Conservation (phyloP, 2,329 filamentous ascomycete species). For the Ceratocystis smalleyi region DNA sequence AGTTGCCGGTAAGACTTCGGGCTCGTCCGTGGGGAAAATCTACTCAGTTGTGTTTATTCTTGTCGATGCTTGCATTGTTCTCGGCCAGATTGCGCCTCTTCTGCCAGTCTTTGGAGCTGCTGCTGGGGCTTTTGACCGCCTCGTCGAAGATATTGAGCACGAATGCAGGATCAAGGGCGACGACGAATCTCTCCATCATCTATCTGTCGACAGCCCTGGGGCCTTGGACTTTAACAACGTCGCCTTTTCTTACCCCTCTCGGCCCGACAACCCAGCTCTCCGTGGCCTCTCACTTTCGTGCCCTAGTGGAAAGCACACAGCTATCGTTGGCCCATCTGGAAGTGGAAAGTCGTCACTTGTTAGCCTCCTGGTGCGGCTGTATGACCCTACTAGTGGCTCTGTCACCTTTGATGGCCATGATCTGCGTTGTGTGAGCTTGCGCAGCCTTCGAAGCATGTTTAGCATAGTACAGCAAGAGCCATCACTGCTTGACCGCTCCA, state of each 20-base stretch:
- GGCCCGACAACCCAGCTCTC: constrained; percentile 29
- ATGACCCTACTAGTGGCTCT: constrained; percentile 36
- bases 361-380: constrained; percentile 40
- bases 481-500: constrained; percentile 31
- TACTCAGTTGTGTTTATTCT: constrained; percentile 51
- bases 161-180: constrained; percentile 31
- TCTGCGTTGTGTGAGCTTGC: constrained; percentile 34
- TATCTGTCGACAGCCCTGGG: constrained; percentile 22
- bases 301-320: constrained; percentile 36
- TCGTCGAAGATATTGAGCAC: constrained; percentile 42
- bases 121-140: constrained; percentile 40
- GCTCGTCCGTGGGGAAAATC: constrained; percentile 31
- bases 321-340: constrained; percentile 43
- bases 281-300: constrained; percentile 32
- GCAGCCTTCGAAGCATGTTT: constrained; percentile 28
- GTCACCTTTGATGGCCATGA: constrained; percentile 34
- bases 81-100: constrained; percentile 47
- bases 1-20: constrained; percentile 24
- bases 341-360: constrained; percentile 44
- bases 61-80: constrained; percentile 46
- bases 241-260: constrained; percentile 31
- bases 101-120: constrained; percentile 45
- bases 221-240: constrained; percentile 31
- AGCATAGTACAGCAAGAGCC: constrained; percentile 33
- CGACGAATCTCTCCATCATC: constrained; percentile 19